These are phyloP conservation scores for Bruguiera hainesii DNA, from an alignment of 441 rosid genomes.

Conservation along the genomic window DNA sequence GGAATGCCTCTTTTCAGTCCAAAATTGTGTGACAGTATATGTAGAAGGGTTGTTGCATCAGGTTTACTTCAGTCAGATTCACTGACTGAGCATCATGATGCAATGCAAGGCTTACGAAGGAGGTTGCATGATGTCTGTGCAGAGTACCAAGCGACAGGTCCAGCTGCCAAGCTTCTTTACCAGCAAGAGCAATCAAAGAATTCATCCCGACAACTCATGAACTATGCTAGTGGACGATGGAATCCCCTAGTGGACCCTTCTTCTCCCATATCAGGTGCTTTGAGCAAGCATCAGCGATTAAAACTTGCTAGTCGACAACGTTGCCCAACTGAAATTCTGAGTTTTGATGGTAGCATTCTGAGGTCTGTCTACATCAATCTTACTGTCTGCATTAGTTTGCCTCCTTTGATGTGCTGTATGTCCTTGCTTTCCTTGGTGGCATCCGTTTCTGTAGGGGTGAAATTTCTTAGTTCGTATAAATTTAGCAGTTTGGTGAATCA, in stretches of 20 bases:
- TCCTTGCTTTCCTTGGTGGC: conserved; percentile 4
- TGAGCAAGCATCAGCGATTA: conserved; percentile 73
- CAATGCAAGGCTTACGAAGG: conserved; percentile 80
- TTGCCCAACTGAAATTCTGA: conserved; percentile 48
- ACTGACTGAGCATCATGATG: conserved; percentile 68
- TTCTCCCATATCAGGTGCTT: conserved; percentile 81
- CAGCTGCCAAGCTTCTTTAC: conserved; percentile 87
- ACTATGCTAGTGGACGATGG: conserved; percentile 97
- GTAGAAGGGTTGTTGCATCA: conserved; percentile 81
- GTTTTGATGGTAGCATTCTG: conserved; percentile 97
- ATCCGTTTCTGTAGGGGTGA: conserved; percentile 2
- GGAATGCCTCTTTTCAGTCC: conserved; percentile 97
- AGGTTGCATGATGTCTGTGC: conserved; percentile 77
- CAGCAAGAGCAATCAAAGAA: conserved; percentile 81
- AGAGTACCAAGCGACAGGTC: conserved; percentile 95
- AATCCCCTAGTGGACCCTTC: conserved; percentile 93
- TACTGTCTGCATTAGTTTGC: conserved; percentile 3
- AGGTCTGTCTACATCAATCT: conserved; percentile 51
- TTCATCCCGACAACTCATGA: conserved; percentile 55
- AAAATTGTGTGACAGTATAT: conserved; percentile 73
- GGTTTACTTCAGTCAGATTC: conserved; percentile 87
- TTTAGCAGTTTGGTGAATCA: too few species aligned
- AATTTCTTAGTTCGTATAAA: too few species aligned
- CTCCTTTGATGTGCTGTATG: conserved; percentile 16
- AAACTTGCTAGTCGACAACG: conserved; percentile 80